Evolutionary conservation across 257 asterid genomes (phyloP).

Genomic region (Primulina eburnea): DNA sequence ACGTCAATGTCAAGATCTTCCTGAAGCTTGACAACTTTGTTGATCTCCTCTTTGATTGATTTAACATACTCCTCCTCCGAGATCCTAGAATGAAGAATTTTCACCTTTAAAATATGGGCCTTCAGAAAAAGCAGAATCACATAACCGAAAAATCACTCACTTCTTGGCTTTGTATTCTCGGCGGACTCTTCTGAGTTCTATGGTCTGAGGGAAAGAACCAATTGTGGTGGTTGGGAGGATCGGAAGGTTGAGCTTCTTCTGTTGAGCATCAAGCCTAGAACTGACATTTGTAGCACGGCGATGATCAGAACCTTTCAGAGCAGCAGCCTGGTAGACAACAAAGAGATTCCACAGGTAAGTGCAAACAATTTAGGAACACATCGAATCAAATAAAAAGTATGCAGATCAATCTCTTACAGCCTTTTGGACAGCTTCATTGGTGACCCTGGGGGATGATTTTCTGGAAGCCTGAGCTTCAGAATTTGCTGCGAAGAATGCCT

Average conservation of each 20-base stretch:
- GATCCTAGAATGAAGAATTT: conserved; percentile 46
- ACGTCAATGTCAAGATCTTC: conserved; percentile 99
- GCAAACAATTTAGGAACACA: background rate
- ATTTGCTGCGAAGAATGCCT: conserved; percentile 82
- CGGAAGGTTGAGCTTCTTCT: conserved; percentile 95
- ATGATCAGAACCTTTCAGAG: conserved; percentile 89
- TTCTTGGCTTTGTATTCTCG: conserved; percentile 97
- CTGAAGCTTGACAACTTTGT: conserved; percentile 92
- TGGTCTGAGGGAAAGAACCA: conserved; percentile 97
- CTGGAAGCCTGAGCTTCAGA: conserved; percentile 95
- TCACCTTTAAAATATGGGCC: conserved; percentile 19
- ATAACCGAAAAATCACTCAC: conserved; percentile 37
- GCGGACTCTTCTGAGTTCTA: conserved; percentile 90
- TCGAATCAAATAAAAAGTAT: background rate
- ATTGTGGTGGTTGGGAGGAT: conserved; percentile 96
- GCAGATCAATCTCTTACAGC: conserved; percentile 65
- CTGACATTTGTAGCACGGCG: conserved; percentile 94
- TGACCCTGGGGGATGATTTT: conserved; percentile 91
- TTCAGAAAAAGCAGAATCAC: background rate
- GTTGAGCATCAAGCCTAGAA: conserved; percentile 94
- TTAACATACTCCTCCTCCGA: conserved; percentile 84
- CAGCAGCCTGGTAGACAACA: conserved; percentile 50
- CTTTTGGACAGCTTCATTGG: conserved; percentile 86
- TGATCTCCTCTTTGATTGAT: conserved; percentile 82
- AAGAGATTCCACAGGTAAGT: background rate